Evolutionary conservation across 495 filamentous ascomycete species (phyloP), one percentile per base, ranked within the genome.

Genomic region (Aspergillus wentii): DNA sequence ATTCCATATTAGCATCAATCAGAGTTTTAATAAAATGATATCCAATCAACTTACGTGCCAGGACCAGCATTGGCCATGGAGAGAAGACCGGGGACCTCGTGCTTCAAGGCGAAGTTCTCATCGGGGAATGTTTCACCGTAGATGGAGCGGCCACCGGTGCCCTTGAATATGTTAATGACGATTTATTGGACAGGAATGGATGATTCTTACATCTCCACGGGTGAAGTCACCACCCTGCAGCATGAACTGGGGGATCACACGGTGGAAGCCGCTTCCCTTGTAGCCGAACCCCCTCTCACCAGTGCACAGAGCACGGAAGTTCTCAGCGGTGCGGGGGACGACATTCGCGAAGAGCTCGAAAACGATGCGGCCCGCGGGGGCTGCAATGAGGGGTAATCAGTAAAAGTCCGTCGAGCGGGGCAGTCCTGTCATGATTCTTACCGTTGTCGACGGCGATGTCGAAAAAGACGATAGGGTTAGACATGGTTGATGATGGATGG

Each of bases 171-270:
- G 45, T 49, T 32, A 26, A 22, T 6, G 28, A n/a, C n/a, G n/a
- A 17, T n/a, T 13, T 22, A 20, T 8, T 14, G 21, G 21, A n/a
- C 22, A 16, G 27, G n/a, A n/a, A n/a, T n/a, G n/a, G n/a, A n/a
- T n/a, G n/a, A n/a, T n/a, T n/a, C 83, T 68, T 61, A 90, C 87
- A 60, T 99, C 91, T 59, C 81, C 80, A 43, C 78, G 82, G 43
- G 92, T 99, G 74, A 97, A 99, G 69, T 99, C 92, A 66, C 92
- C 92, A 53, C 92, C 92, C 69, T 99, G 92, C 62, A 96, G 86
- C 92, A 99, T 99, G 75, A 99, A 99, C 44, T 83, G 64, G 64
- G 94, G 94, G 72, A 99, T 99, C 49, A 99, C 80, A 42, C 92
- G 86, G 74, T 99, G 92, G 81, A 99, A 99, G 42, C 43, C 58